Conservation (phyloP, 1,139 yeast species). For the Scheffersomyces parashehatae region DNA sequence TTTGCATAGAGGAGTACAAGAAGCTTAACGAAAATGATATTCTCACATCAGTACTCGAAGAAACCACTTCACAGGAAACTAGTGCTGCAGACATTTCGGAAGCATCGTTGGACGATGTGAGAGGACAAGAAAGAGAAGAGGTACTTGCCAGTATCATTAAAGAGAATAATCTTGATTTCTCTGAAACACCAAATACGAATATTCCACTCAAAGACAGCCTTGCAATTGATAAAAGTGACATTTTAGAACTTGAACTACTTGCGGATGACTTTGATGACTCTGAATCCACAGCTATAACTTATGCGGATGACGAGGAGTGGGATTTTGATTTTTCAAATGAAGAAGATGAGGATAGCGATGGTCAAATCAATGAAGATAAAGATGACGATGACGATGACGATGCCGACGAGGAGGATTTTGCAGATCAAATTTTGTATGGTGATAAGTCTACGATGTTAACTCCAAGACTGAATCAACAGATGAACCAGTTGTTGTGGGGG, state of each 20-base stretch:
- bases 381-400: slow-evolving; percentile 31
- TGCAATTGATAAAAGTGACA: slow-evolving; percentile 24
- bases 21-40: slow-evolving; percentile 6
- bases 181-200: slow-evolving; percentile 5
- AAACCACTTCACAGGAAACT: not conserved
- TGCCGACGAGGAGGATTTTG: slow-evolving; percentile 24
- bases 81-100: slow-evolving; percentile 8
- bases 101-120: slow-evolving; percentile 8
- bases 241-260: slow-evolving; percentile 42
- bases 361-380: slow-evolving; percentile 27
- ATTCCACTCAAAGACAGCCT: slow-evolving; percentile 4
- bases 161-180: slow-evolving; percentile 13
- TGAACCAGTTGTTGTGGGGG: slow-evolving; percentile 31
- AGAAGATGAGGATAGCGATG: slow-evolving; percentile 25
- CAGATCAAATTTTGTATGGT: slow-evolving; percentile 28
- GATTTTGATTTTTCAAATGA: slow-evolving; percentile 34
- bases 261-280: slow-evolving; percentile 54
- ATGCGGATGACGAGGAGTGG: slow-evolving; percentile 42
- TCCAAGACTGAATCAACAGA: slow-evolving; percentile 10
- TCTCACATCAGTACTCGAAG: not conserved
- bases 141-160: slow-evolving; percentile 13
- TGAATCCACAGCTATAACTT: slow-evolving; percentile 27
- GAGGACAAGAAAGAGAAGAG: slow-evolving; percentile 9
- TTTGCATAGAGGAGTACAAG: slow-evolving; percentile 20
- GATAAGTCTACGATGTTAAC: slow-evolving; percentile 13